phyloP scores from a whole-genome alignment of 106 monocot genomes.

The Platanthera guangdongensis region DNA sequence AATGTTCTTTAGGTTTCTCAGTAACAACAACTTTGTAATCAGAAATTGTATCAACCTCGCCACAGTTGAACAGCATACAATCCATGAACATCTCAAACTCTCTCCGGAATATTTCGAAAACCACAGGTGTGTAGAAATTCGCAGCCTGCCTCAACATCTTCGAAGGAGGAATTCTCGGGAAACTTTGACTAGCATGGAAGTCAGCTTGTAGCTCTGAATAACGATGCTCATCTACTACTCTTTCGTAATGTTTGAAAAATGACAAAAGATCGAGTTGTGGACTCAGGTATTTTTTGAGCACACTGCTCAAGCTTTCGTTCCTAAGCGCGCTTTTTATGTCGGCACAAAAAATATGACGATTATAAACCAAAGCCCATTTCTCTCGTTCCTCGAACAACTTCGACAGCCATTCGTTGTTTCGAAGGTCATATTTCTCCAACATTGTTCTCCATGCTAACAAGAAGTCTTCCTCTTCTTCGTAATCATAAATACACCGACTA shows the following conservation, averaged over 20 bases:
- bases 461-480: constrained; percentile 45
- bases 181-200: constrained; percentile 49
- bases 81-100: constrained; percentile 55
- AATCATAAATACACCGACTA: constrained; percentile 38
- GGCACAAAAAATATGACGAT: constrained; percentile 33
- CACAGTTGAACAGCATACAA: constrained; percentile 32
- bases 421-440: constrained; percentile 46
- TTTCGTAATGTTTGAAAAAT: constrained; percentile 40
- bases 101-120: constrained; percentile 39
- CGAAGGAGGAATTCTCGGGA: constrained; percentile 43
- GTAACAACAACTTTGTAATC: constrained; percentile 30
- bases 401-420: constrained; percentile 32
- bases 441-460: constrained; percentile 34
- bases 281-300: constrained; percentile 34
- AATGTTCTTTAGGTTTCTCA: constrained; percentile 34
- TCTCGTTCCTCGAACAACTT: constrained; percentile 35
- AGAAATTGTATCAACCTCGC: constrained; percentile 17
- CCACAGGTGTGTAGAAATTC: constrained; percentile 39
- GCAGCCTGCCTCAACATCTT: constrained; percentile 49
- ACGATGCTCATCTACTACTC: constrained; percentile 36
- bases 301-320: constrained; percentile 24
- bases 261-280: constrained; percentile 43
- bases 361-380: constrained; percentile 37
- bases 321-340: constrained; percentile 37
- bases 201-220: constrained; percentile 48